Evolutionary conservation across 495 filamentous ascomycete genomes (phyloP).

Genomic region (Pseudevernia furfuracea): DNA sequence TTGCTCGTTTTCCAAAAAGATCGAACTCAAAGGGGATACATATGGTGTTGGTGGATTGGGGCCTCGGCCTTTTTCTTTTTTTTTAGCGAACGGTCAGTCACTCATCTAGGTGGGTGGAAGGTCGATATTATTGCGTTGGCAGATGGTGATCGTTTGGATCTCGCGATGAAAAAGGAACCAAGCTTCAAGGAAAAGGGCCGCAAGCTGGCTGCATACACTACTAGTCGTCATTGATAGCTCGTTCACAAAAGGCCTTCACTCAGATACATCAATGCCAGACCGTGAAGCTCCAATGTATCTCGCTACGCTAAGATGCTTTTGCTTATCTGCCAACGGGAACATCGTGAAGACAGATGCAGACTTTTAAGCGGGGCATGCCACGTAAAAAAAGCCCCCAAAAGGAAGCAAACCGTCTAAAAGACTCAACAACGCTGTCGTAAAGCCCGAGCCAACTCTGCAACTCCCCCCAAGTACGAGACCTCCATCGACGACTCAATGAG

Average conservation of each 20-base stretch:
- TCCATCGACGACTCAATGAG: not conserved
- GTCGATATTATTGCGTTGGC: not conserved
- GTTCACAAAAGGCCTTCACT: not conserved
- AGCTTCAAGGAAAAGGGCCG: not conserved
- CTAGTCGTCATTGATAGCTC: not conserved
- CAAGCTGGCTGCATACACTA: not conserved
- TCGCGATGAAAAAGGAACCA: not conserved
- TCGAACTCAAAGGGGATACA: slow-evolving; percentile 1
- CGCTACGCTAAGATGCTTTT: not conserved
- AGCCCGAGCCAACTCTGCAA: not conserved
- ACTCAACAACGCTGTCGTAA: not conserved
- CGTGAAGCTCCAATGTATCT: not conserved
- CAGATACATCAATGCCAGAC: slow-evolving; percentile 3
- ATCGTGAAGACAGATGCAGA: not conserved
- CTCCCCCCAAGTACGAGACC: not conserved
- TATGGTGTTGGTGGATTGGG: not conserved
- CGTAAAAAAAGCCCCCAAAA: not conserved
- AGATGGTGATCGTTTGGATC: not conserved
- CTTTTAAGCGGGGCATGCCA: not conserved
- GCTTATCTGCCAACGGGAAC: not conserved
- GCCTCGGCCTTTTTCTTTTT: not conserved
- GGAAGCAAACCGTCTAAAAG: not conserved
- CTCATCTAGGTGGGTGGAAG: too few relatives aligned
- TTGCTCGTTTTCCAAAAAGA: not conserved
- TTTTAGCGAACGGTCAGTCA: not conserved